Conservation (phyloP, 352 stramenopile species). For the Pythium guiyangense region DNA sequence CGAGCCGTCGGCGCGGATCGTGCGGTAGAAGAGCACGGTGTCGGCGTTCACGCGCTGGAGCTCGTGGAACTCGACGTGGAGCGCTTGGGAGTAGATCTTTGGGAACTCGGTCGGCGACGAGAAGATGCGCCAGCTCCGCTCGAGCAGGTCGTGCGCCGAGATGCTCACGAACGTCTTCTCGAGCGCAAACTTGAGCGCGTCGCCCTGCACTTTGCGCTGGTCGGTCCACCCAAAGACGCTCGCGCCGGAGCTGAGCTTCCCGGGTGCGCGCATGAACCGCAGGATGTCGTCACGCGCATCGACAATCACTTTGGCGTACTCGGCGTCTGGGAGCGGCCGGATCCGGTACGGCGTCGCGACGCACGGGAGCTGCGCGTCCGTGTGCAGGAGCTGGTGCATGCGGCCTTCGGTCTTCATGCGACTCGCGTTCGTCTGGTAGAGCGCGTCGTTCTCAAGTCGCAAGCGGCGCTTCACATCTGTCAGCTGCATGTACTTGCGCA, state of each 20-base stretch:
- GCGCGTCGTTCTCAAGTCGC: slow-evolving; percentile 46
- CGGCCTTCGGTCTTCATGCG: slow-evolving; percentile 50
- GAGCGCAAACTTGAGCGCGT: slow-evolving; percentile 54
- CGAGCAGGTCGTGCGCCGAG: slow-evolving; percentile 34
- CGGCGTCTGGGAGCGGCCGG: slow-evolving; percentile 19
- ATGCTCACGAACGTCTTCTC: slow-evolving; percentile 43
- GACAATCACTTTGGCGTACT: slow-evolving; percentile 45
- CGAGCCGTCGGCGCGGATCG: slow-evolving; percentile 29
- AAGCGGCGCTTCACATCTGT: slow-evolving; percentile 39
- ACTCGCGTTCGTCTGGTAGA: slow-evolving; percentile 42
- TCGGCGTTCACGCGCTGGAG: slow-evolving; percentile 50
- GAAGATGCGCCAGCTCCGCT: slow-evolving; percentile 58
- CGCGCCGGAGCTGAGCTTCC: slow-evolving; percentile 43
- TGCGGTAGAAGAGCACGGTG: slow-evolving; percentile 55
- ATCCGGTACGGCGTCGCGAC: slow-evolving; percentile 27
- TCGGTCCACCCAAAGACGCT: slow-evolving; percentile 64
- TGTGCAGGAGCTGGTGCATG: slow-evolving; percentile 50
- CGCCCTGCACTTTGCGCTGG: slow-evolving; percentile 38
- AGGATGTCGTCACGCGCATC: slow-evolving; percentile 45
- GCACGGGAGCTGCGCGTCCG: slow-evolving; percentile 24
- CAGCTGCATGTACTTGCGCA: slow-evolving; percentile 44
- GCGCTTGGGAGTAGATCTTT: slow-evolving; percentile 37
- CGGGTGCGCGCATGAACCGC: slow-evolving; percentile 29
- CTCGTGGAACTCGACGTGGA: slow-evolving; percentile 42
- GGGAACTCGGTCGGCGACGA: slow-evolving; percentile 36